A percentile compares a stretch with the other conserved stretches of the same genome.
These are phyloP conservation scores for Dictyostelium firmibasis DNA, from an alignment of 78 protist species.

Conservation along the genomic window DNA sequence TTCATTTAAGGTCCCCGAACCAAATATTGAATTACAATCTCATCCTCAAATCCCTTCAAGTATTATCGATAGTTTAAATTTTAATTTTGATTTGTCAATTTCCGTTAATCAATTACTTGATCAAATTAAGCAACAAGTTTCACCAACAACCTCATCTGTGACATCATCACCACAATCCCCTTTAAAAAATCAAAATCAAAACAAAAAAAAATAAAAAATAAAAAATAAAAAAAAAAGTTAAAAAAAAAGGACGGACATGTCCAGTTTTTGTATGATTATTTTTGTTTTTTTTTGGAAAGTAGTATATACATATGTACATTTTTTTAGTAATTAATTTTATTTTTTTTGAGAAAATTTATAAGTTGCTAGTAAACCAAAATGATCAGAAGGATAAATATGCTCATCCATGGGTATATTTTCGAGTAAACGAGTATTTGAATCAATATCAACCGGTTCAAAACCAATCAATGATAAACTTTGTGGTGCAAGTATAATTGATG, in stretches of 20 bases:
- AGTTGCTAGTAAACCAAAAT: conserved; percentile 39
- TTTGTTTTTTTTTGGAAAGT: not conserved
- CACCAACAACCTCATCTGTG: not conserved
- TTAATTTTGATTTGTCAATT: not conserved
- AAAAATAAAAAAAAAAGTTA: not conserved
- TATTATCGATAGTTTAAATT: not conserved
- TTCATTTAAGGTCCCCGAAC: conserved; percentile 59
- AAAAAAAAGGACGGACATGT: not conserved
- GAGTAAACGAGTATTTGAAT: not conserved
- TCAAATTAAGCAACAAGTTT: not conserved
- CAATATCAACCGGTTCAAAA: conserved; percentile 3
- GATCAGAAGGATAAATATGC: conserved; percentile 54
- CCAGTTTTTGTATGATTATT: no score
- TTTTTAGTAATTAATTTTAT: not conserved
- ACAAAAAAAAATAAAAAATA: not conserved
- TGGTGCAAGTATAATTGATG: not conserved
- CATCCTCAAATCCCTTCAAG: not conserved
- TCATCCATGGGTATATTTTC: conserved; percentile 33
- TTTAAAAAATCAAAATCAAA: not conserved
- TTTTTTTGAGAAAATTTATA: not conserved
- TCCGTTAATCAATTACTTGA: not conserved
- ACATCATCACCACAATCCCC: not conserved
- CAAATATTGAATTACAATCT: not conserved
- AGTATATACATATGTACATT: not conserved
- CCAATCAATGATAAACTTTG: not conserved